Evolutionary conservation across 225 moss, liverwort and hornwort species (phyloP).

Genomic region (Physcomitrellopsis africana): DNA sequence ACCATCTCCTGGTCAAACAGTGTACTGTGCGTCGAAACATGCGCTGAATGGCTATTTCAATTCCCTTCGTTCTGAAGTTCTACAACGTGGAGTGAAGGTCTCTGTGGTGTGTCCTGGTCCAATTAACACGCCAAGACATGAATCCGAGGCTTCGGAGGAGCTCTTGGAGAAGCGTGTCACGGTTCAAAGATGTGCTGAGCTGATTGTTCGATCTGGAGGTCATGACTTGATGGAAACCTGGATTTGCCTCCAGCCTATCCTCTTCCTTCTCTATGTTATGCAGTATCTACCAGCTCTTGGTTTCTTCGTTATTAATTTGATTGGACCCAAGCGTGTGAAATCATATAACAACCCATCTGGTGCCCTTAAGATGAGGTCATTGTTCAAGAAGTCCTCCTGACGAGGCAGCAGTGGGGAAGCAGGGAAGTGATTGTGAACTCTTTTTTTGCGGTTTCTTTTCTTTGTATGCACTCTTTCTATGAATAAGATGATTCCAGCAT

Average conservation of each 20-base stretch:
- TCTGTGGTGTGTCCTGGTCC: constrained; percentile 82
- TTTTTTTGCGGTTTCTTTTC: too few relatives aligned
- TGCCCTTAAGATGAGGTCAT: constrained; percentile 34
- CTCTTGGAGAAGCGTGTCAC: constrained; percentile 51
- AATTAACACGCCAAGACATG: constrained; percentile 50
- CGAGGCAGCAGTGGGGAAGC: too few relatives aligned
- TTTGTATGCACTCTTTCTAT: too few relatives aligned
- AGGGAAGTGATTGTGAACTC: too few relatives aligned
- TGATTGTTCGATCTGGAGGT: constrained; percentile 67
- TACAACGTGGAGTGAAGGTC: constrained; percentile 67
- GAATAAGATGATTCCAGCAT: too few relatives aligned
- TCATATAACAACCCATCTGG: constrained; percentile 46
- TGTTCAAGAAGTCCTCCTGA: constrained; percentile 58
- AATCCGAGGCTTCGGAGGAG: constrained; percentile 19
- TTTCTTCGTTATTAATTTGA: constrained; percentile 46
- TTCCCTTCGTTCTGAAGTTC: constrained; percentile 65
- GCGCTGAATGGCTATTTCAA: constrained; percentile 79
- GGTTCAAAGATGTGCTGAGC: constrained; percentile 63
- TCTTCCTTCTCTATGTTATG: constrained; percentile 58
- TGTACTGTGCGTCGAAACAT: constrained; percentile 78
- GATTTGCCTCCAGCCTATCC: constrained; percentile 74
- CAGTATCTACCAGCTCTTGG: constrained; percentile 59
- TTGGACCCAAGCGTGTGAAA: constrained; percentile 58
- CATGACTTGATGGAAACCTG: constrained; percentile 74
- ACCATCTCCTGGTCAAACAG: constrained; percentile 69